A percentile compares a stretch with the other conserved stretches of the same genome.
Conservation (phyloP, 2,329 filamentous ascomycete genomes). For the Colletotrichum musicola region DNA sequence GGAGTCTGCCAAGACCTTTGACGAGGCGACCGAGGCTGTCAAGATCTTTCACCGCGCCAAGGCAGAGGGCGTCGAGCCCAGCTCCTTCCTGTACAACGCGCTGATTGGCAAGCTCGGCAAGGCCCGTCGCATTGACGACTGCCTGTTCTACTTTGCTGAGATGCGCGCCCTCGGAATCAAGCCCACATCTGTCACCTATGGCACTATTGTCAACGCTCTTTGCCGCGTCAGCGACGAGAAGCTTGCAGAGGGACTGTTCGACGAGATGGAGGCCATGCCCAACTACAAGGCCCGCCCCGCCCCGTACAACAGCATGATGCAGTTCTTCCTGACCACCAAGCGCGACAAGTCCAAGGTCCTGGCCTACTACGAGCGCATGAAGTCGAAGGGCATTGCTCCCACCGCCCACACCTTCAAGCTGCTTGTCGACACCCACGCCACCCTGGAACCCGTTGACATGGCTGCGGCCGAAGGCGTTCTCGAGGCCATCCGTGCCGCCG, state of each 20-base stretch:
- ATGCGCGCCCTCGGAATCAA: slow-evolving; percentile 95
- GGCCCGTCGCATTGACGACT: slow-evolving; percentile 97
- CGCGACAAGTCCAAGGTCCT: slow-evolving; percentile 95
- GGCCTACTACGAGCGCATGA: slow-evolving; percentile 95
- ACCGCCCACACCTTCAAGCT: slow-evolving; percentile 98
- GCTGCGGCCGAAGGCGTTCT: slow-evolving; percentile 86
- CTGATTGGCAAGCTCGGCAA: slow-evolving; percentile 98
- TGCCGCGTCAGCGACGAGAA: slow-evolving; percentile 98
- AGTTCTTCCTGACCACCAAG: slow-evolving; percentile 98
- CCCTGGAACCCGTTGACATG: slow-evolving; percentile 92
- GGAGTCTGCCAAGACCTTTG: slow-evolving; percentile 96
- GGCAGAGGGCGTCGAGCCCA: slow-evolving; percentile 93
- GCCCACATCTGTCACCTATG: slow-evolving; percentile 97
- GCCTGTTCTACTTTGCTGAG: slow-evolving; percentile 96
- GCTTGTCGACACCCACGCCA: slow-evolving; percentile 93
- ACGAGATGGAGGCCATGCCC: slow-evolving; percentile 98
- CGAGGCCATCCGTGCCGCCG: slow-evolving; percentile 79
- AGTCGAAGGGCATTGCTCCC: slow-evolving; percentile 84
- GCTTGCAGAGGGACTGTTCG: slow-evolving; percentile 96
- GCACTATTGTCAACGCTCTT: slow-evolving; percentile 96
- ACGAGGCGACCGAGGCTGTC: slow-evolving; percentile 95
- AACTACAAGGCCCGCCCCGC: slow-evolving; percentile 99
- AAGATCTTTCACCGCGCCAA: slow-evolving; percentile 97
- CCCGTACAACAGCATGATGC: slow-evolving; percentile 99
- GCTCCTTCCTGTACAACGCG: slow-evolving; percentile 97